Evolutionary conservation across 2,329 filamentous ascomycete species (phyloP), one percentile per base, ranked within the genome.

Genomic region (Colletotrichum eleusines): DNA sequence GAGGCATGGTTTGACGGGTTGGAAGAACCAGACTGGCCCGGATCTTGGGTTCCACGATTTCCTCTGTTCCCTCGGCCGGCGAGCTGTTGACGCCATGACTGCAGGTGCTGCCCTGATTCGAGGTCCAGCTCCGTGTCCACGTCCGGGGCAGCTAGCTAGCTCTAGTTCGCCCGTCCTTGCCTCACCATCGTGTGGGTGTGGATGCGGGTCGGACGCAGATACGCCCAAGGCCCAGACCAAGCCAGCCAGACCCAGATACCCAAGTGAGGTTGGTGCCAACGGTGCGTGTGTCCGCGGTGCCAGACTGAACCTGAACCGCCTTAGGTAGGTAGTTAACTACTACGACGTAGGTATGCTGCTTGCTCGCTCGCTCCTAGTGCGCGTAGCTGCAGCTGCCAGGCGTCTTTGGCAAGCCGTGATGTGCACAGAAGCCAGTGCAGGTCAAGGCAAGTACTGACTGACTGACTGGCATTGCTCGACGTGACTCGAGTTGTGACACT

Each of bases 131-230:
- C 66, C 38, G 16, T 23, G 66, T 26, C 57, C 51, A 62, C 50
- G 58, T 51, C 63, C 51, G 38, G 58, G 64, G 14, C 54, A 55
- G 66, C 31, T 33, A 33, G 4, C 31, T 33, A 33, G 31, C n/a
- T n/a, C n/a, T 40, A 35, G 42, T 14, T 65, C 42, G 59, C 38
- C 63, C 53, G 53, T 42, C 48, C 55, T 69, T 60, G 65, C 26
- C 55, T 70, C 63, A 48, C 48, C 38, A 66, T 20, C 31, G 20
- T 20, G 60, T 61, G 51, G 26, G 33, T 48, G 18, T n/a, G 38
- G 51, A 38, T 53, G 64, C 58, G 51, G 63, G 63, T 58, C 68
- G 68, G 51, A 58, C 38, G 53, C 42, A 59, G 35, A 58, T 71
- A 31, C 58, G 38, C 18, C 42, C 18, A 44, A 33, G 42, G 42